Evolutionary conservation across 169 alveolate genomes (phyloP).

Genomic region (Babesia ovata): DNA sequence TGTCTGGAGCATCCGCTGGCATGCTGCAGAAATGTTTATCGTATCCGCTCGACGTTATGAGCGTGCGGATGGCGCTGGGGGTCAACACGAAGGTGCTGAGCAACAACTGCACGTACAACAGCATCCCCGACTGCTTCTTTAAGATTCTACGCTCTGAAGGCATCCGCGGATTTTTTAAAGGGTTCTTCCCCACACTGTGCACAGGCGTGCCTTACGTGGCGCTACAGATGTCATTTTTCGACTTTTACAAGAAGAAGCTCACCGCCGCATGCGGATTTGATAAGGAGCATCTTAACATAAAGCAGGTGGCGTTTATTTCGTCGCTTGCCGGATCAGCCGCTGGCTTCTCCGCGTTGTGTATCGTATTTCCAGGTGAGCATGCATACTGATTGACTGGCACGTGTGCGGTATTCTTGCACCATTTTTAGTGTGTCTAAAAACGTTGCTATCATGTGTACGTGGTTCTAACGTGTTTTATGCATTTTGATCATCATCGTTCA

Average conservation of each 20-base stretch:
- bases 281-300: conserved; percentile 39
- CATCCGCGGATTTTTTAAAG: conserved; percentile 83
- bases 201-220: conserved; percentile 88
- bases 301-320: conserved; percentile 64
- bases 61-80: conserved; percentile 86
- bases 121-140: conserved; percentile 70
- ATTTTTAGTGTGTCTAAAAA: neutral
- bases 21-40: conserved; percentile 79
- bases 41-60: conserved; percentile 84
- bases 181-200: conserved; percentile 76
- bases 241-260: conserved; percentile 69
- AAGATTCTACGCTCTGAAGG: conserved; percentile 81
- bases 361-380: conserved; percentile 66
- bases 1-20: conserved; percentile 86
- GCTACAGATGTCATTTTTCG: conserved; percentile 83
- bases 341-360: conserved; percentile 64
- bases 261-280: conserved; percentile 1
- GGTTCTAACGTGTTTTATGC: neutral
- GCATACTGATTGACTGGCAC: conserved; percentile 32
- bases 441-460: neutral
- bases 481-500: too few species aligned
- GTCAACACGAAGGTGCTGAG: conserved; percentile 76
- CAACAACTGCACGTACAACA: conserved; percentile 47
- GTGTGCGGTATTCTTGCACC: neutral
- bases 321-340: conserved; percentile 70